Evolutionary conservation across 352 stramenopile genomes (phyloP).

Genomic region (Phytophthora niederhauseri): DNA sequence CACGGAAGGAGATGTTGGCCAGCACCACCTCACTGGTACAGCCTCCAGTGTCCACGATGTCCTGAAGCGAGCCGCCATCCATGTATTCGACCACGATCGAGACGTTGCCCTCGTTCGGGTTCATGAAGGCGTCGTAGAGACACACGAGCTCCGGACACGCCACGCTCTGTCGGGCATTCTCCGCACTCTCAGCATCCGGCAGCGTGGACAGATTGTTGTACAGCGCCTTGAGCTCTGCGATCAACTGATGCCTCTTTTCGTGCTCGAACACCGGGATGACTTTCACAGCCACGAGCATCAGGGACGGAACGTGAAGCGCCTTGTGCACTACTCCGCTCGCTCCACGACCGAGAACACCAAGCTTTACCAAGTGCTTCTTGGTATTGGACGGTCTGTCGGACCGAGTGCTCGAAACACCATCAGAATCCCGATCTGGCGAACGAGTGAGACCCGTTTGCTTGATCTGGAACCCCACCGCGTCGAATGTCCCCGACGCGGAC

Average conservation of each 20-base stretch:
- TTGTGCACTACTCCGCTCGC: slow-evolving; percentile 91
- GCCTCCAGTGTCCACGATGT: slow-evolving; percentile 91
- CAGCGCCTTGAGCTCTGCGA: slow-evolving; percentile 82
- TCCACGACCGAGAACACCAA: slow-evolving; percentile 78
- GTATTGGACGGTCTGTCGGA: slow-evolving; percentile 51
- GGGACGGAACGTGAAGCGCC: slow-evolving; percentile 88
- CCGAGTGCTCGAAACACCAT: slow-evolving; percentile 21
- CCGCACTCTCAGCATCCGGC: slow-evolving; percentile 47
- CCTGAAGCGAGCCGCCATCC: slow-evolving; percentile 94
- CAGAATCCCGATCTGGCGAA: slow-evolving; percentile 51
- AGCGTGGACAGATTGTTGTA: slow-evolving; percentile 89
- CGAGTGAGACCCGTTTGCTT: slow-evolving; percentile 82
- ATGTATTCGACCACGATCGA: slow-evolving; percentile 97
- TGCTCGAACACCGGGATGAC: slow-evolving; percentile 92
- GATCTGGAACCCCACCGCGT: slow-evolving; percentile 84
- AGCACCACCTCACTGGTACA: slow-evolving; percentile 90
- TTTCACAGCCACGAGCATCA: slow-evolving; percentile 92
- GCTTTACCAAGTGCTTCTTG: slow-evolving; percentile 86
- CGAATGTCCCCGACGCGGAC: slow-evolving; percentile 82
- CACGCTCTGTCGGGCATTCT: slow-evolving; percentile 42
- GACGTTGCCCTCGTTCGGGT: slow-evolving; percentile 90
- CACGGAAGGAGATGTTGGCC: slow-evolving; percentile 87
- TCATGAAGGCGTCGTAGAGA: slow-evolving; percentile 95
- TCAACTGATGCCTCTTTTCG: slow-evolving; percentile 89
- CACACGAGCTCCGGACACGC: slow-evolving; percentile 88